Base-by-base conservation (phyloP, 805 yeast genomes). In the Alloascoidea africana region DNA sequence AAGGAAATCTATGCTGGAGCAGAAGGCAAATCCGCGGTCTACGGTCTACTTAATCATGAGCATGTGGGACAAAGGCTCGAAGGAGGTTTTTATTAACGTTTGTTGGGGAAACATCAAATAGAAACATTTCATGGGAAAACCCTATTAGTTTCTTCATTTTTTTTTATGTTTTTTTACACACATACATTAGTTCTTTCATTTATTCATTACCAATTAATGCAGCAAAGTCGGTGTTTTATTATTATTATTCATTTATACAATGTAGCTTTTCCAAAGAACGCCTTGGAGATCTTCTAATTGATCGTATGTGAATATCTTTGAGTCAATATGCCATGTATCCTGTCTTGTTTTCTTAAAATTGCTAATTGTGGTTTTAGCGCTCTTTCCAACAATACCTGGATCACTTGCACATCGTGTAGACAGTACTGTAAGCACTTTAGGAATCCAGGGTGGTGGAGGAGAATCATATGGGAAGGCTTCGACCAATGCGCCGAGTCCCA, bases 261-360 rank as follows among this genome's bases (percentile, higher is more conserved):
- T 87, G 52, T 91, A 89, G 52, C 94, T 83, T 54, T 82, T 80
- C 82, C 94, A 80, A 17, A 87, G 58, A 3, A 89, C 96, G 33
- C 98, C 98, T 54, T 89, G 98, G 34, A 89, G 60, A 52, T 85
- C 95, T 51, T 85, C 91, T 37, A 86, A 62, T 55, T 89, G 93
- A 3, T 78, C 83, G 36, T 68, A 72, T 5, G 76, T 73, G 54
- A 89, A 91, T 11, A 69, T 73, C 45, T 65, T 65, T 42, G 80
- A 69, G 53, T 89, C 98, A 41, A 85, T 71, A 49, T 83, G 94
- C 98, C 98, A 89, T 0, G 96, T 85, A 49, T 89, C 98, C 41
- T 87, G 93, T 45, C 97, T 70, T 4, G 84, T 74, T 60, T 86
- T 86, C 54, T 87, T 89, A 60, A 91, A 91, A 44, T 74, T 77